Evolutionary conservation across 768 basidiomycete species (phyloP), one percentile per base, ranked within the genome.

Genomic region (Leucogyrophana mollusca): DNA sequence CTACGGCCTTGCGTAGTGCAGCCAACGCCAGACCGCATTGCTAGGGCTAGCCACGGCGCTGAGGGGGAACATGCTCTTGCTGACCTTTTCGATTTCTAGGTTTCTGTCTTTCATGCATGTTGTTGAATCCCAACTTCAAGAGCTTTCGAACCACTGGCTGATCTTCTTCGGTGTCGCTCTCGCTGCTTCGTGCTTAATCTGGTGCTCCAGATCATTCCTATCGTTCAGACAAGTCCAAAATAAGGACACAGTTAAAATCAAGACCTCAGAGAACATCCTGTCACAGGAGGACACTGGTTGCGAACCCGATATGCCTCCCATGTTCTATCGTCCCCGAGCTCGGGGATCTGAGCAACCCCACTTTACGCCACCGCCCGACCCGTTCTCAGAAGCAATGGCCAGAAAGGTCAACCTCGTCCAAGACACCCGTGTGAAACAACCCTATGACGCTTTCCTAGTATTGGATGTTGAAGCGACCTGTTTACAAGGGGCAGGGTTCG

Each of bases 381-480:
- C 37, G 7, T 8, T 34, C 21, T 25, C 43, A 40, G 43, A 27
- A 14, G 45, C 54, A 13, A 42, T 40, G 9, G 35, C 35, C 23
- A 34, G 23, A 9, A 30, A 27, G 33, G 22, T 39, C 23, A 33
- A 34, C 14, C 47, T 61, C 24, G 44, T 34, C 13, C 61, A 56
- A n/a, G 13, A 49, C 13, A 18, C 40, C 24, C 40, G 41, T 30
- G 60, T 51, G 20, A 72, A 66, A 48, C 78, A 80, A 45, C 66
- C 79, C 0, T 88, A 80, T 58, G 90, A 93, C 38, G 81, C 79
- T 4, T 92, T 92, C 58, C 79, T 96, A 14, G 85, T 96, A 27
- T 73, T 95, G 45, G 94, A 97, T 56, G 85, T 94, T 42, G 92
- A 94, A 62, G 92, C 83, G 10, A 94, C 92, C 2, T 94, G 92